phyloP scores from a whole-genome alignment of 768 basidiomycete species.

The Calvatia gigantea region DNA sequence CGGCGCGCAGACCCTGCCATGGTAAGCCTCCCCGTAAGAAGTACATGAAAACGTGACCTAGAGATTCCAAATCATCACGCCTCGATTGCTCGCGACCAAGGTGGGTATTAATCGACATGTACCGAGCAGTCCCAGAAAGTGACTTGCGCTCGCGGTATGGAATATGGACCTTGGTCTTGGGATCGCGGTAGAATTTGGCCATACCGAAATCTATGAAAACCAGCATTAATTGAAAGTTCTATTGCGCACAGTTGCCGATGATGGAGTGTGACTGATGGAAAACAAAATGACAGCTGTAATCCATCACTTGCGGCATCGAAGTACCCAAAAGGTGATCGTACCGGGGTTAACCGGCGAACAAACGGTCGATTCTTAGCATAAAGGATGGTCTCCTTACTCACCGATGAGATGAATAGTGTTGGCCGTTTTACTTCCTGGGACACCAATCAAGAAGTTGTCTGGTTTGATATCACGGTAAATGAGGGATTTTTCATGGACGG shows the following conservation, averaged over 20 bases:
- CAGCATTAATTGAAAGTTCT: slow-evolving; percentile 12
- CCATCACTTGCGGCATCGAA: not conserved
- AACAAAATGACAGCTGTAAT: slow-evolving; percentile 10
- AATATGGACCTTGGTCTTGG: slow-evolving; percentile 96
- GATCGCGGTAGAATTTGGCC: slow-evolving; percentile 99
- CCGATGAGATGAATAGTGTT: slow-evolving; percentile 87
- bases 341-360: slow-evolving; percentile 7
- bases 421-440: slow-evolving; percentile 86
- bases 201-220: slow-evolving; percentile 83
- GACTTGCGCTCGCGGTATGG: slow-evolving; percentile 99
- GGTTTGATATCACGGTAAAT: slow-evolving; percentile 99
- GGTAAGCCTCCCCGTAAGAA: slow-evolving; percentile 94
- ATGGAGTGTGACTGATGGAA: slow-evolving; percentile 10
- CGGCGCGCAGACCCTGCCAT: slow-evolving; percentile 97
- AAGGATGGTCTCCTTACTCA: slow-evolving; percentile 32
- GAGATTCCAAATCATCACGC: slow-evolving; percentile 92
- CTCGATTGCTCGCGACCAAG: slow-evolving; percentile 93
- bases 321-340: not conserved
- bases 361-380: slow-evolving; percentile 3
- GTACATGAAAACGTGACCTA: slow-evolving; percentile 99
- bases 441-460: slow-evolving; percentile 97
- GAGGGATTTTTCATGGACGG: slow-evolving; percentile 96
- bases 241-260: not conserved
- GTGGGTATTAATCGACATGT: slow-evolving; percentile 99
- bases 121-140: slow-evolving; percentile 92